Base-by-base conservation (phyloP, 2,329 filamentous ascomycete genomes). In the Colletotrichum salicis region DNA sequence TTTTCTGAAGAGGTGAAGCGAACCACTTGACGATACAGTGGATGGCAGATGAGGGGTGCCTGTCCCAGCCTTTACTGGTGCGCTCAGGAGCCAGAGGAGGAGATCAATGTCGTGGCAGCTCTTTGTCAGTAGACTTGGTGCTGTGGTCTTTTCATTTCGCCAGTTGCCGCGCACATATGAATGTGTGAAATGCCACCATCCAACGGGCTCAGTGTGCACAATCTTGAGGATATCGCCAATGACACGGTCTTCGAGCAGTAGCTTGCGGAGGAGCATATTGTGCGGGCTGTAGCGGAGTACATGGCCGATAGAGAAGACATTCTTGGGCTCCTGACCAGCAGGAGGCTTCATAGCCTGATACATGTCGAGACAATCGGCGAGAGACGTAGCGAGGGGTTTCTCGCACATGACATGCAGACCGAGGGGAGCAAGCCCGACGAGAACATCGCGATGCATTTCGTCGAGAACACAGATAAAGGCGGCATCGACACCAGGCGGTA, bases 71-170 rank as follows among this genome's bases (percentile, higher is more conserved):
- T 81, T 82, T 0, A 87, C 81, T 0, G 94, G 93, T 1, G 93
- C 94, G 78, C 92, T 96, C 12, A 98, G 87, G 58, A 98, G 84
- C 96, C 96, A 99, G 19, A 98, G 85, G 5, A 98, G 84, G 69
- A 98, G 90, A 79, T 99, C 96, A 61, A 99, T 93, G 76, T 99
- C 96, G 78, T 99, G 96, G 76, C 96, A 98, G 71, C 94, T 97
- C 82, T 98, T 99, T 3, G 96, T 97, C 35, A 99, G 87, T 1
- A 99, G 86, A 1, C 93, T 96, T 7, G 92, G 96, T 29, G 89
- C 95, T n/a, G 88, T 91, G 5, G 85, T 92, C 0, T 90, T 92
- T 75, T 94, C 91, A 74, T 93, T 94, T 6, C 96, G 90, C 96
- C 96, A 98, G 82, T 98, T 98, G 19, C 96, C 96, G 57, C 94